Conservation (phyloP, 371 early-diverging fungal genomes). For the Lichtheimia corymbifera region DNA sequence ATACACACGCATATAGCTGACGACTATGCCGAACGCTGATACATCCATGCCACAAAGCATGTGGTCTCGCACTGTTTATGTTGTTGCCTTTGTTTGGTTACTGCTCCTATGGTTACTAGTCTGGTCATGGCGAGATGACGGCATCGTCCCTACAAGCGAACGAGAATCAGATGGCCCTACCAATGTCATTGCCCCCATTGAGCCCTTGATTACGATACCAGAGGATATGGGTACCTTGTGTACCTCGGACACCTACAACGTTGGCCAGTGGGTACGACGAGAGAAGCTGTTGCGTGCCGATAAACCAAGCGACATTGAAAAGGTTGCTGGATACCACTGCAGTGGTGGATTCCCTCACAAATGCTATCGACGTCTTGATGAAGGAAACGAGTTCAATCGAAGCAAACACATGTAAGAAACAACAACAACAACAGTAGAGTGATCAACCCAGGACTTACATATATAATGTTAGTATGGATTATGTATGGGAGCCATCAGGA, state of each 20-base stretch:
- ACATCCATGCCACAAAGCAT: constrained; percentile 3
- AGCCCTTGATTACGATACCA: constrained; percentile 11
- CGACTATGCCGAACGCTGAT: constrained; percentile 4
- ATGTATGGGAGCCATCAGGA: constrained; percentile 35
- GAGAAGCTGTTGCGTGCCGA: constrained; percentile 17
- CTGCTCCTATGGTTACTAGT: constrained; percentile 18
- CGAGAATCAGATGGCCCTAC: constrained; percentile 2
- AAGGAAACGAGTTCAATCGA: constrained; percentile 27
- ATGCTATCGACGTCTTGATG: constrained; percentile 35
- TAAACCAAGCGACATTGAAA: constrained; percentile 17
- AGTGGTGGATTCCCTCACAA: constrained; percentile 41
- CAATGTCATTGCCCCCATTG: constrained; percentile 1
- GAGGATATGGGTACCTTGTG: constrained; percentile 22
- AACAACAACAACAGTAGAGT: not conserved
- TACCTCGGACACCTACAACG: constrained; percentile 32
- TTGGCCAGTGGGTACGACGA: constrained; percentile 36
- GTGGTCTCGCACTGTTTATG: constrained; percentile 11
- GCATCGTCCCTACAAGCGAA: constrained; percentile 8
- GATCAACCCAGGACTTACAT: not conserved
- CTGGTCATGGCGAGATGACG: constrained; percentile 19
- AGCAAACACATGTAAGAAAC: constrained; percentile 29
- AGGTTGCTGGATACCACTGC: constrained; percentile 36
- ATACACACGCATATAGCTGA: not conserved
- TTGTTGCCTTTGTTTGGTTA: constrained; percentile 12
- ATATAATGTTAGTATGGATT: constrained; percentile 32